Percentiles rank a stretch among this genome's conserved stretches.
Evolutionary conservation across 345 rosid genomes (phyloP).

Genomic region (Excoecaria agallocha): DNA sequence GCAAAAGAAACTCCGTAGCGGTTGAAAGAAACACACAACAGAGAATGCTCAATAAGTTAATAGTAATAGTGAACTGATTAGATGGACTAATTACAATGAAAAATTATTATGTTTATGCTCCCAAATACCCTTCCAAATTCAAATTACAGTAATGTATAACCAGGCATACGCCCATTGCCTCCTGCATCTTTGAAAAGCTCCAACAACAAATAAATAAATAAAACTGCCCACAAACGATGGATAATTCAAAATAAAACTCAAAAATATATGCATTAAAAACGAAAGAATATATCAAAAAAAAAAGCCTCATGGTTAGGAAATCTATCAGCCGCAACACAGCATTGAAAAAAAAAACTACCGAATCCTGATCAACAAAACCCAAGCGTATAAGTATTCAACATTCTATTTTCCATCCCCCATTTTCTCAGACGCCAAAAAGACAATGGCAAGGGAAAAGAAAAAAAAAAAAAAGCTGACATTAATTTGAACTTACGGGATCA

Average conservation of each 20-base stretch:
- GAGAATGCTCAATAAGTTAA: background rate
- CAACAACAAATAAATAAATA: background rate
- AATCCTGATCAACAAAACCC: too few relatives aligned
- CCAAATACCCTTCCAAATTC: background rate
- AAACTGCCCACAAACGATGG: background rate
- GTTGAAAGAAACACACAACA: background rate
- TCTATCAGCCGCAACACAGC: background rate
- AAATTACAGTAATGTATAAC: background rate
- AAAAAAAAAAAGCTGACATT: background rate
- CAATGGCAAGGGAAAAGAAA: constrained; percentile 12
- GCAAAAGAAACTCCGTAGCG: constrained; percentile 8
- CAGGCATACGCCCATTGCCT: background rate
- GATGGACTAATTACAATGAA: background rate
- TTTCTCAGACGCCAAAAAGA: constrained; percentile 8
- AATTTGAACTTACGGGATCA: constrained; percentile 54
- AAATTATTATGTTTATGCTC: background rate
- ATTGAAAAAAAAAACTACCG: too few relatives aligned
- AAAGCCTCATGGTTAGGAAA: background rate
- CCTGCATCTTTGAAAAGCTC: background rate
- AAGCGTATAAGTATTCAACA: background rate
- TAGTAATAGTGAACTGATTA: background rate
- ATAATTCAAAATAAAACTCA: background rate
- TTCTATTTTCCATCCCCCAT: background rate
- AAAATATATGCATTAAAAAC: background rate
- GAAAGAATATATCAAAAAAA: background rate